Base-by-base conservation (phyloP, 352 stramenopile species). In the Phytophthora pisi region DNA sequence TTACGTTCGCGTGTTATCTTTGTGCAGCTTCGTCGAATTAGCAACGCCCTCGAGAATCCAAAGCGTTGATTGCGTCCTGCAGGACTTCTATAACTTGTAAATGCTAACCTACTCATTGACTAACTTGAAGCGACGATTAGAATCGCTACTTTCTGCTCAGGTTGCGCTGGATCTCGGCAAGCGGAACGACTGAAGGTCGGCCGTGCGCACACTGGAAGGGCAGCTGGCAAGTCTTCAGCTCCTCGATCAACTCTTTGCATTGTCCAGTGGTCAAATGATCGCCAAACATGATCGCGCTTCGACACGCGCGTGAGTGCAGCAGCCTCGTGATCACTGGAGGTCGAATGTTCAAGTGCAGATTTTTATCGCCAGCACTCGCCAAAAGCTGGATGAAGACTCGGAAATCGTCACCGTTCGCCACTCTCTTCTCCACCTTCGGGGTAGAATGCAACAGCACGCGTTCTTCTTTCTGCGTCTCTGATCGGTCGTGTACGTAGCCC, bases 201-300 rank as follows among this genome's bases (percentile, higher is more conserved):
- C 93, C 93, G 38, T 98, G 93, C 2, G 93, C 93, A 52, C 93
- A 98, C 53, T 97, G 88, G 54, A 97, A 98, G n/a, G 86, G 84
- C 31, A 97, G 60, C 4, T 93, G 74, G 59, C 91, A 98, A 7
- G 68, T 70, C 16, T 88, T 79, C 0, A 98, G 74, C 20, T 82
- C 72, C 16, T 84, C 54, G 8, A 98, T 78, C 24, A 98, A 72
- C 0, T 88, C 62, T 20, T 77, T 59, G 49, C 90, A 97, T 67
- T 95, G 77, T 13, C 72, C 72, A 34, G 86, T 31, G 51, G 82
- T 85, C 26, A 98, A 57, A 31, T 73, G 73, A 57, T 98, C 93
- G 15, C 93, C 93, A 82, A 98, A 98, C 93, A 98, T 98, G 47
- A 97, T 96, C 3, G 91, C 91, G 60, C 93, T 97, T 9, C 93